Base-by-base conservation (phyloP, 2,329 filamentous ascomycete genomes). In the Pezizomycotina sp. region DNA sequence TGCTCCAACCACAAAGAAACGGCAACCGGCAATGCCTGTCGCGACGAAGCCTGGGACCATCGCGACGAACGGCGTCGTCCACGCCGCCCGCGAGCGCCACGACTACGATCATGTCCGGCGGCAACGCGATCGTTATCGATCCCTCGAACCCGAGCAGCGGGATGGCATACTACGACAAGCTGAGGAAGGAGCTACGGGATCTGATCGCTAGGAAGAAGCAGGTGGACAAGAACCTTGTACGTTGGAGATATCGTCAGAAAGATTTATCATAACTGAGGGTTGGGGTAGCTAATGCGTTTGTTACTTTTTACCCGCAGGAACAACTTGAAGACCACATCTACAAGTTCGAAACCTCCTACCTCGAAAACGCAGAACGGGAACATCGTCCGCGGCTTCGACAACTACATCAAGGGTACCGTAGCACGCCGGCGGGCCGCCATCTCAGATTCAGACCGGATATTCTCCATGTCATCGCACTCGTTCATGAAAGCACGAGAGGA, bases 321-420 rank as follows among this genome's bases (percentile, higher is more conserved):
- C 56, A 61, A 49, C 58, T 74, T 40, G 89, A 98, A 62, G 80
- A 92, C 31, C 68, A 70, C 47, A 95, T 98, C 51, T 74, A 69
- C 54, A 73, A 77, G 47, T 77, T 81, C 52, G 89, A 98, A 58
- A 72, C 75, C 39, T 68, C 75, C 12, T 98, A 98, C 57, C 72
- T 98, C 33, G 86, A 95, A 82, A 52, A 91, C 83, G 4, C 76
- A 74, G 9, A 72, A 66, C 50, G 89, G 89, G 27, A 98, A 98
- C 61, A 95, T 98, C 55, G 86, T 98, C 56, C 83, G 80, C 31
- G 89, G 89, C 14, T 98, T 98, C 58, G 89, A 98, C 58, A 91
- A 83, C 55, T 98, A 95, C 61, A 91, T 92, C 64, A 98, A 98
- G 59, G 84, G 81, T 36, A 69, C 68, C 12, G 68, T 70, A 6